A percentile compares a stretch with the other conserved stretches of the same genome.
phyloP scores from a whole-genome alignment of 257 asterid species.

The Rhazya stricta region DNA sequence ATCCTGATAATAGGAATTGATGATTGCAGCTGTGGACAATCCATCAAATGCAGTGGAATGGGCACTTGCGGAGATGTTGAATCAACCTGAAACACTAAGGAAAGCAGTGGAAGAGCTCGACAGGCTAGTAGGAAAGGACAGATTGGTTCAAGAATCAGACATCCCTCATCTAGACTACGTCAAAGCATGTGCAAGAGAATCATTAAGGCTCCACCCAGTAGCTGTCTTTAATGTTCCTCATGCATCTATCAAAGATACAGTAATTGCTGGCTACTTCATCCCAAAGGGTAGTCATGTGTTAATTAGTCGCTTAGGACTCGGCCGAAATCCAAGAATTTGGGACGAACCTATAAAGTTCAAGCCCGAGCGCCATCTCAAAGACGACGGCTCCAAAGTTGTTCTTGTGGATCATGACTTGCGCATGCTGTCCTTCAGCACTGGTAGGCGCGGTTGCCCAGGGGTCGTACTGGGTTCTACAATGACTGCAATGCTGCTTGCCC shows the following conservation, averaged over 20 bases:
- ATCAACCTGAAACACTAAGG: slow-evolving; percentile 7
- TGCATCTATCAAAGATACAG: neutral
- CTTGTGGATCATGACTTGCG: neutral
- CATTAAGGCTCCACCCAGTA: slow-evolving; percentile 19
- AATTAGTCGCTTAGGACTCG: neutral
- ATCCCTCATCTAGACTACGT: slow-evolving; percentile 13
- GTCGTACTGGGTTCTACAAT: neutral
- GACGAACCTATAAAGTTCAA: slow-evolving; percentile 2
- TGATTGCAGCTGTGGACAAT: slow-evolving; percentile 3
- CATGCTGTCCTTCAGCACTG: neutral
- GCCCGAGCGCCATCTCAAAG: neutral
- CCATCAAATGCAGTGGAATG: slow-evolving; percentile 12
- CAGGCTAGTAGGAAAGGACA: slow-evolving; percentile 10
- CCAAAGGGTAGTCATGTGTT: slow-evolving; percentile 4
- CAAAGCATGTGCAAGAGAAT: slow-evolving; percentile 17
- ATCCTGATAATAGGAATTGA: neutral
- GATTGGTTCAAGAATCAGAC: slow-evolving; percentile 20
- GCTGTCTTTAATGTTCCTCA: slow-evolving; percentile 14
- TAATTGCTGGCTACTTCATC: slow-evolving; percentile 14
- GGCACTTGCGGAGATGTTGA: slow-evolving; percentile 14
- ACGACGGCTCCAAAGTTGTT: neutral
- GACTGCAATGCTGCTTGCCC: neutral
- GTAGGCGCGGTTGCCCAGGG: slow-evolving; percentile 8
- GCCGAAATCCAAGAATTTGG: neutral
- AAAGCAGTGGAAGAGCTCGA: slow-evolving; percentile 15